Percentiles rank a stretch among this genome's conserved stretches.
phyloP scores from a whole-genome alignment of 163 green algal genomes.

The Chlamydomonas reinhardtii region DNA sequence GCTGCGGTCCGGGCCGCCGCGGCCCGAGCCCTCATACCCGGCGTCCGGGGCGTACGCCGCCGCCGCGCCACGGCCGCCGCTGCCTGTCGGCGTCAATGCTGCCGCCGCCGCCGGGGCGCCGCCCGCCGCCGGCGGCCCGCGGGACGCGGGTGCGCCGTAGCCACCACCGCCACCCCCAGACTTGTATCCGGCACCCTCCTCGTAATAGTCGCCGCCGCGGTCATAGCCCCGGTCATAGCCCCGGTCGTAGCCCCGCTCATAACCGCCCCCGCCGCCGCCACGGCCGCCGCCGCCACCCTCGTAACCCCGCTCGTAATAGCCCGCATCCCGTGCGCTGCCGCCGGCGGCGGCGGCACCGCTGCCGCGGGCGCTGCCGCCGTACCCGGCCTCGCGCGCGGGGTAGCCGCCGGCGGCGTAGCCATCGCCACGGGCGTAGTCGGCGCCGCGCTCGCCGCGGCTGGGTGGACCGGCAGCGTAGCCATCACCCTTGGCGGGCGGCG shows the following conservation, averaged over 20 bases:
- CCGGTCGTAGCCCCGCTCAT: not conserved
- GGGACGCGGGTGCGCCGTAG: not conserved
- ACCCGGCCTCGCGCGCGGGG: not conserved
- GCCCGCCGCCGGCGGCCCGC: not conserved
- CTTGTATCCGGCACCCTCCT: not conserved
- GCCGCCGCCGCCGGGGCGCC: not conserved
- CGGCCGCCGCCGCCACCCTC: constrained; percentile 3
- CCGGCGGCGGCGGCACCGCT: no score
- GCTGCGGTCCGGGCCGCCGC: constrained; percentile 24
- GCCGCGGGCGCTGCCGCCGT: no score
- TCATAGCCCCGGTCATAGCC: constrained; percentile 6
- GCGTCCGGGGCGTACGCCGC: not conserved
- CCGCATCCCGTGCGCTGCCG: no score
- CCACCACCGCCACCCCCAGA: not conserved
- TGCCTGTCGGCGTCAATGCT: not conserved
- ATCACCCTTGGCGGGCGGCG: constrained; percentile 1
- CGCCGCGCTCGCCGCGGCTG: not conserved
- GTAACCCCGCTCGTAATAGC: constrained; percentile 8
- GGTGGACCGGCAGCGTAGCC: not conserved
- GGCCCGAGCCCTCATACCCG: constrained; percentile 9
- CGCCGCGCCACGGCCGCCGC: not conserved
- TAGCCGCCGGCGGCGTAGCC: not conserved
- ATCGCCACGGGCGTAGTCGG: not conserved
- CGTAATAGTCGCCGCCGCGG: not conserved
- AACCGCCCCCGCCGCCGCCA: not conserved